A percentile compares a stretch with the other conserved stretches of the same genome.
phyloP scores from a whole-genome alignment of 83 land plant species.

The Larix sibirica region DNA sequence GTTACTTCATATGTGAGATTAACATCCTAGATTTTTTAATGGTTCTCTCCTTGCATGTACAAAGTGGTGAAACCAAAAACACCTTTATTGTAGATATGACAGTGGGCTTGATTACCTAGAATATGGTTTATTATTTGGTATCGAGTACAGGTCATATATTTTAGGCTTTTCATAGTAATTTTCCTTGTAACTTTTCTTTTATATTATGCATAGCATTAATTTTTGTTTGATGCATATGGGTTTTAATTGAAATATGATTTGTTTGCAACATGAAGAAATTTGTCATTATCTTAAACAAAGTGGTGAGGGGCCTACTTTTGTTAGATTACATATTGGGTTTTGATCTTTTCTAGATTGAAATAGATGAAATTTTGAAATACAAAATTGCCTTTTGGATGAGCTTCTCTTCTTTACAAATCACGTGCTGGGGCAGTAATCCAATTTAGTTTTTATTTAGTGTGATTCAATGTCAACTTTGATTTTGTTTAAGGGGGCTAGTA shows the following conservation, averaged over 20 bases:
- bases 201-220: neutral
- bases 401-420: neutral
- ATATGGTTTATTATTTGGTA: conserved; percentile 52
- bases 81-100: conserved; percentile 98
- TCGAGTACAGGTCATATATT: conserved; percentile 64
- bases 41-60: too few relatives aligned
- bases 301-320: conserved; percentile 46
- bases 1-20: too few relatives aligned
- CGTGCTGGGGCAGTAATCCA: too few relatives aligned
- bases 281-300: conserved; percentile 50
- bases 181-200: neutral
- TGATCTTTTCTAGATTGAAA: neutral
- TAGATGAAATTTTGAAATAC: neutral
- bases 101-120: conserved; percentile 59
- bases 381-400: neutral
- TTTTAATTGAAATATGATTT: neutral
- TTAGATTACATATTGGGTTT: neutral
- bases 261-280: conserved; percentile 83
- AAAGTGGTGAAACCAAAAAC: conserved; percentile 96
- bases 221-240: neutral
- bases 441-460: too few relatives aligned
- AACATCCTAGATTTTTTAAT: too few relatives aligned
- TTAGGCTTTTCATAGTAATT: neutral
- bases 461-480: too few relatives aligned
- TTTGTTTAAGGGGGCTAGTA: too few relatives aligned